Base-by-base conservation (phyloP, 768 basidiomycete species). In the Suillus cothurnatus region DNA sequence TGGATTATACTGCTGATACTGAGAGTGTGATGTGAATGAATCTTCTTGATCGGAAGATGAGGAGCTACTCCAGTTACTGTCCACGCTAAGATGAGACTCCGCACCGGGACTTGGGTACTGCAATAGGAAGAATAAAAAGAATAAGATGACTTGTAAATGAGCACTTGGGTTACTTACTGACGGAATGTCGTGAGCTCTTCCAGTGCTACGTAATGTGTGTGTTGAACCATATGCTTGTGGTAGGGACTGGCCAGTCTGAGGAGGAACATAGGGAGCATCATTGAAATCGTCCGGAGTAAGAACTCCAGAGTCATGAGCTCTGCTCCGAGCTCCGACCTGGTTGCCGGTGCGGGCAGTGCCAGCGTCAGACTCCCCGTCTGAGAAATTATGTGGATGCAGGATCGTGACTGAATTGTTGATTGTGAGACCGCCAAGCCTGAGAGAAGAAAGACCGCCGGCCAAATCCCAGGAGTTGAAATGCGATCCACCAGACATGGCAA, bases 211-310 rank as follows among this genome's bases (percentile, higher is more conserved):
- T 61, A 70, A 68, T 59, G 69, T 56, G 36, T 64, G 62, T 56
- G 66, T 64, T 64, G 69, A 59, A n/a, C n/a, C n/a, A 61, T 68
- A 70, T 41, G 34, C 0, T 9, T 66, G 67, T 28, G 67, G 68
- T 67, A 69, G 66, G 59, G 70, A 56, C 62, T 72, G 75, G 17
- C 57, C 41, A 21, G 41, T 4, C 43, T 75, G 70, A 15, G 72
- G 75, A 52, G 75, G 75, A 47, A 76, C 67, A 50, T 77, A 76
- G 0, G 75, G 76, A 0, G 75, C 9, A 4, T 76, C 76, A 58
- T 73, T 68, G 45, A 71, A 71, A n/a, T 67, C 49, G 21, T 74
- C 72, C 57, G 69, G 60, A 19, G 55, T 38, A 58, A 73, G 63
- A 62, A 64, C 53, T 28, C 62, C 57, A 59, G 68, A 58, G 28